Percentiles rank a stretch among this genome's conserved stretches.
Evolutionary conservation across 78 protist species (phyloP).

Genomic region (Protostelium mycophagum): DNA sequence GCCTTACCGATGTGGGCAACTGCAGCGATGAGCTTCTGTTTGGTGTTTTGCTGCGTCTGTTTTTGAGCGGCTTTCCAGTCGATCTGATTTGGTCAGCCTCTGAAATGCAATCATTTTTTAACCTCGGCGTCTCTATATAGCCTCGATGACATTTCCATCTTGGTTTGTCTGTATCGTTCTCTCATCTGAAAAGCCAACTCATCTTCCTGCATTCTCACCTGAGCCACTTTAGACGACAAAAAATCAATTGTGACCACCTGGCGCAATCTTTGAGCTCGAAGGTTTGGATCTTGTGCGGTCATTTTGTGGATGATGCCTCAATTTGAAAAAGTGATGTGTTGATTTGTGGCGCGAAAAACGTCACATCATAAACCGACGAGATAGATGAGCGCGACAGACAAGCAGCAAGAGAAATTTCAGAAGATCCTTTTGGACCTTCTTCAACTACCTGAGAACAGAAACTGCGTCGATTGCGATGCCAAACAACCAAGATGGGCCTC

Average conservation of each 20-base stretch:
- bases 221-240: background rate
- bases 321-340: background rate
- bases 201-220: background rate
- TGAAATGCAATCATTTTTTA: background rate
- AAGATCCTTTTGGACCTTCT: background rate
- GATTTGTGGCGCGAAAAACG: background rate
- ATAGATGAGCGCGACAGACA: background rate
- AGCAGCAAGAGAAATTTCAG: background rate
- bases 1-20: background rate
- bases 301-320: background rate
- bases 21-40: background rate
- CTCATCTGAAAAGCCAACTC: background rate
- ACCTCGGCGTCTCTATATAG: background rate
- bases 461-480: slow-evolving; percentile 56
- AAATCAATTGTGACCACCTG: background rate
- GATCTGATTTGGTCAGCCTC: background rate
- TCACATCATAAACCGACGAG: background rate
- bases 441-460: slow-evolving; percentile 18
- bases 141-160: background rate
- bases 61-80: background rate
- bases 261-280: background rate
- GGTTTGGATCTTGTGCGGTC: background rate
- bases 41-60: background rate
- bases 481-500: slow-evolving; percentile 76
- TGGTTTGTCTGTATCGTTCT: background rate